Conservation (phyloP, 768 basidiomycete genomes). For the Floccularia luteovirens region DNA sequence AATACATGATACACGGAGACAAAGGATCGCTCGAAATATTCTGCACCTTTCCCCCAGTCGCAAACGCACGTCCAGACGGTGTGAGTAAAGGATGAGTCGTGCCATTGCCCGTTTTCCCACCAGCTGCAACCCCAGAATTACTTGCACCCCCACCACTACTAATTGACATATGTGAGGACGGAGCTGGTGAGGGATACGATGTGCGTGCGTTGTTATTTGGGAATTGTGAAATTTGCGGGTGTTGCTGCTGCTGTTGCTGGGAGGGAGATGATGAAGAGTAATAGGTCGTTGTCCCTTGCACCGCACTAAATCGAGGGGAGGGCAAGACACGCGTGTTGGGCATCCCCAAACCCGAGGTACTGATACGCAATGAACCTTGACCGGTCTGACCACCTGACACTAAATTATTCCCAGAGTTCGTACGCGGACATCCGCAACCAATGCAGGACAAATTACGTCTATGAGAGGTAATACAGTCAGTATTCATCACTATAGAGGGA, state of each 20-base stretch:
- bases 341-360: too few relatives aligned
- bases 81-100: conserved; percentile 70
- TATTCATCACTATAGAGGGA: conserved; percentile 25
- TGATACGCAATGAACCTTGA: too few relatives aligned
- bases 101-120: conserved; percentile 18
- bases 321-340: conserved; percentile 10
- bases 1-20: conserved; percentile 76
- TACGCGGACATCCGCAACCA: conserved; percentile 63
- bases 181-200: too few relatives aligned
- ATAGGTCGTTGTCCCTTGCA: conserved; percentile 9
- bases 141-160: too few relatives aligned
- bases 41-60: conserved; percentile 70
- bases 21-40: conserved; percentile 71
- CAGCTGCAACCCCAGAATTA: too few relatives aligned
- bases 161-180: too few relatives aligned
- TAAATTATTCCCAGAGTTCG: conserved; percentile 22
- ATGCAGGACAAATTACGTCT: conserved; percentile 76
- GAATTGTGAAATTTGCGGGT: too few relatives aligned
- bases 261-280: conserved; percentile 19
- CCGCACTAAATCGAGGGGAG: conserved; percentile 13
- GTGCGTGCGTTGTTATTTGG: too few relatives aligned
- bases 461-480: conserved; percentile 39
- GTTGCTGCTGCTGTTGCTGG: conserved; percentile 11
- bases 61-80: conserved; percentile 74
- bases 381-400: too few relatives aligned